phyloP scores from a whole-genome alignment of 352 stramenopile genomes.

The Phytophthora lateralis region DNA sequence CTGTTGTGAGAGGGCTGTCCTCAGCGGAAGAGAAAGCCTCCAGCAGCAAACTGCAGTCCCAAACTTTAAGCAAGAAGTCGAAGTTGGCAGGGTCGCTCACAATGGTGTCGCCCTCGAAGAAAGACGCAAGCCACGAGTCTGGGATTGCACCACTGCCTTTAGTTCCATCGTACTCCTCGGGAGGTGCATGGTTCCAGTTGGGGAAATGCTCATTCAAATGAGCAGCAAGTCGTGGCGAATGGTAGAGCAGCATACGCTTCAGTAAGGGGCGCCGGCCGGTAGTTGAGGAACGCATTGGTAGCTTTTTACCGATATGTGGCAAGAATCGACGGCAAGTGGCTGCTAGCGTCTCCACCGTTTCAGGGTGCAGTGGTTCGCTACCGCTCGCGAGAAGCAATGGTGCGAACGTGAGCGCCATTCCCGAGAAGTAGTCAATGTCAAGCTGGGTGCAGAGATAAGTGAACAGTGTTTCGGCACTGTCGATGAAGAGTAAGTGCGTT shows the following conservation, averaged over 20 bases:
- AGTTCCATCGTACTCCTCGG: constrained; percentile 25
- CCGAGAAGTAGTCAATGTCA: constrained; percentile 53
- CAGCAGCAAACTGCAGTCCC: constrained; percentile 72
- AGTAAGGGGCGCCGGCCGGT: constrained; percentile 49
- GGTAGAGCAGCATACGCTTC: constrained; percentile 81
- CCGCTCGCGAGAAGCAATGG: constrained; percentile 63
- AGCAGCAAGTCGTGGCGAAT: constrained; percentile 65
- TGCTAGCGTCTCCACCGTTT: constrained; percentile 59
- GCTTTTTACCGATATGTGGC: constrained; percentile 54
- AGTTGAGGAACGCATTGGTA: constrained; percentile 32
- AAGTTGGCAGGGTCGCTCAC: constrained; percentile 40
- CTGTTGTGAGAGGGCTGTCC: constrained; percentile 17
- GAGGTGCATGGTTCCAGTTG: constrained; percentile 53
- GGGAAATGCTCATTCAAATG: constrained; percentile 81
- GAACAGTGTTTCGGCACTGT: constrained; percentile 74
- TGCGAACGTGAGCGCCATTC: constrained; percentile 59
- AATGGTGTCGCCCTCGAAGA: constrained; percentile 68
- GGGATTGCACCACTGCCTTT: constrained; percentile 44
- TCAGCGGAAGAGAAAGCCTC: constrained; percentile 32
- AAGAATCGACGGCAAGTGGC: constrained; percentile 53
- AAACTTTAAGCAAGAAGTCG: constrained; percentile 66
- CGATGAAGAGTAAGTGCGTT: constrained; percentile 72
- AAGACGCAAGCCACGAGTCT: constrained; percentile 75
- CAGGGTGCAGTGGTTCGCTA: constrained; percentile 68
- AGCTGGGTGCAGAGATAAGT: constrained; percentile 74